Percentiles rank a stretch among this genome's conserved stretches.
These are phyloP conservation scores for Verbascum thapsus DNA, from an alignment of 257 asterid species.

Conservation along the genomic window DNA sequence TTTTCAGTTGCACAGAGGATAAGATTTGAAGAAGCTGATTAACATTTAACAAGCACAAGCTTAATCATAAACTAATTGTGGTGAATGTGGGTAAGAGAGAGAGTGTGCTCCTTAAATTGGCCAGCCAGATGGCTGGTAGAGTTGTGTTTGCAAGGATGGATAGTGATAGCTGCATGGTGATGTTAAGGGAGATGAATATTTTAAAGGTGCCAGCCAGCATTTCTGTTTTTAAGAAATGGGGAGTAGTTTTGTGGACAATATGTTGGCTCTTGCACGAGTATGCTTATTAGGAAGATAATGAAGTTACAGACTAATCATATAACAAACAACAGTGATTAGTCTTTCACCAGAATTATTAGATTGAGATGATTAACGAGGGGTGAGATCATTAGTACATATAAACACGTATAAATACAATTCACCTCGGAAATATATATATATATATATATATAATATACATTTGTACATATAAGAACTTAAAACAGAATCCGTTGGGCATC, in stretches of 20 bases:
- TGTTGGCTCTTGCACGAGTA: slow-evolving; percentile 23
- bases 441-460: too few relatives aligned
- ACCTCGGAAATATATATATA: too few relatives aligned
- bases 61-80: slow-evolving; percentile 17
- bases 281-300: slow-evolving; percentile 7
- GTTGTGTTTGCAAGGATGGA: slow-evolving; percentile 23
- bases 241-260: slow-evolving; percentile 19
- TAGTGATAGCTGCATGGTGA: slow-evolving; percentile 19
- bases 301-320: background rate
- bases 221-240: slow-evolving; percentile 26
- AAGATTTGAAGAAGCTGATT: slow-evolving; percentile 17
- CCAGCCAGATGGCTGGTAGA: slow-evolving; percentile 21
- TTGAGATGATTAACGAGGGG: too few relatives aligned
- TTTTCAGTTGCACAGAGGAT: slow-evolving; percentile 11
- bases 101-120: slow-evolving; percentile 16
- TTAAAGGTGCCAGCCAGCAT: slow-evolving; percentile 25
- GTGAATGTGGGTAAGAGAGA: slow-evolving; percentile 11
- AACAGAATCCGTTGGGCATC: too few relatives aligned
- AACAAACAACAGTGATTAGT: too few relatives aligned
- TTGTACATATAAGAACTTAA: too few relatives aligned
- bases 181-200: slow-evolving; percentile 22
- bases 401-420: too few relatives aligned
- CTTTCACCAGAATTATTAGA: too few relatives aligned
- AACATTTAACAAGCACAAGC: slow-evolving; percentile 4
- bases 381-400: too few relatives aligned